A percentile compares a stretch with the other conserved stretches of the same genome.
These are phyloP conservation scores for Gossypium turneri DNA, from an alignment of 345 rosid genomes.

Conservation along the genomic window DNA sequence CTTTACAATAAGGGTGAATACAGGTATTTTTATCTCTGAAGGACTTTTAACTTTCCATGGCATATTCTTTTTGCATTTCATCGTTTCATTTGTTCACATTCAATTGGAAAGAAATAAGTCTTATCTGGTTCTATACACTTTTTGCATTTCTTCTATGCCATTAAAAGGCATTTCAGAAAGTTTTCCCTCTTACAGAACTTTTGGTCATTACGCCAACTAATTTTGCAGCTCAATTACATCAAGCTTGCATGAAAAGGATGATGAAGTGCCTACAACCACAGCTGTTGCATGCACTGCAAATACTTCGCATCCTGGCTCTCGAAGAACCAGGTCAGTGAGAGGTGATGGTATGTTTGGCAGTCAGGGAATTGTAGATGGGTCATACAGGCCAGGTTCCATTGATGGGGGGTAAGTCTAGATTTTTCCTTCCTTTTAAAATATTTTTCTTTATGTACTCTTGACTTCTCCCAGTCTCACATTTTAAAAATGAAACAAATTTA, in stretches of 20 bases:
- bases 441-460: neutral
- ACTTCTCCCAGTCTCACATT: neutral
- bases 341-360: conserved; percentile 64
- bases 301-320: conserved; percentile 77
- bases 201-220: conserved; percentile 30
- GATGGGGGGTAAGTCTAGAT: conserved; percentile 67
- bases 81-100: neutral
- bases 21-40: conserved; percentile 44
- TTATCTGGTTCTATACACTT: neutral
- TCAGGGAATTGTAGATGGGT: conserved; percentile 64
- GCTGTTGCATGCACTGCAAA: conserved; percentile 63
- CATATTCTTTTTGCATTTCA: neutral
- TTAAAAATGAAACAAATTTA: neutral
- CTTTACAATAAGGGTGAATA: conserved; percentile 94
- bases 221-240: conserved; percentile 74
- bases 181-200: conserved; percentile 6
- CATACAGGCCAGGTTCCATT: conserved; percentile 54
- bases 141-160: neutral
- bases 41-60: neutral
- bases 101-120: neutral
- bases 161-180: neutral
- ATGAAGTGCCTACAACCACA: conserved; percentile 79
- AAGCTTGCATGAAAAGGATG: conserved; percentile 77
- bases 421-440: neutral
- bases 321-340: conserved; percentile 83